Evolutionary conservation across 441 rosid species (phyloP).

Genomic region (Brassica hybrid): DNA sequence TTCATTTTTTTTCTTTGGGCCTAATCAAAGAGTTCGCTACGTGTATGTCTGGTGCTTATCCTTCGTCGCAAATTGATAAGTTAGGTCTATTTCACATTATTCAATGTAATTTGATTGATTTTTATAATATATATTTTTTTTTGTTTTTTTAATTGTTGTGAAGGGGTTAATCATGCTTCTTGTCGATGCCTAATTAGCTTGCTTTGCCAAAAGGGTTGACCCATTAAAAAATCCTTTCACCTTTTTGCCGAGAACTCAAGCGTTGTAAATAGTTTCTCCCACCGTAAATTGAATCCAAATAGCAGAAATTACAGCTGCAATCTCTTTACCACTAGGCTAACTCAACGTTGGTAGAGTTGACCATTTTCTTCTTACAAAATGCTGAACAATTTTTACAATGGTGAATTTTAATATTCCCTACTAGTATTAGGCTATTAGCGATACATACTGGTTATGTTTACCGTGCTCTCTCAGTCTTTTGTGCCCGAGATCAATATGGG

Average conservation of each 20-base stretch:
- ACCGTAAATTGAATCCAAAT: too few relatives aligned
- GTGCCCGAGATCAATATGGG: neutral
- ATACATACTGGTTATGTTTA: neutral
- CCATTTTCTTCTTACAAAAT: conserved; percentile 20
- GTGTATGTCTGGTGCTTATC: conserved; percentile 39
- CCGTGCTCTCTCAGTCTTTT: neutral
- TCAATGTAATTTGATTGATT: conserved; percentile 36
- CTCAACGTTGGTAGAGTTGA: conserved; percentile 17
- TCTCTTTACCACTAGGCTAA: too few relatives aligned
- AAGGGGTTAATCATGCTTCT: conserved; percentile 28
- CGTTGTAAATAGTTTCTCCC: too few relatives aligned
- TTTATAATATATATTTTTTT: neutral
- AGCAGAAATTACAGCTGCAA: too few relatives aligned
- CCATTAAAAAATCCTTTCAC: too few relatives aligned
- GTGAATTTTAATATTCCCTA: neutral
- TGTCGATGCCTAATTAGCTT: conserved; percentile 23
- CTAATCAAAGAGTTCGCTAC: conserved; percentile 38
- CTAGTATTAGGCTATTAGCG: neutral
- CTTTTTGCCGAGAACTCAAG: too few relatives aligned
- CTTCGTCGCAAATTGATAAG: conserved; percentile 40
- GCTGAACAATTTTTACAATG: neutral
- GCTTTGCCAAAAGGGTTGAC: conserved; percentile 35
- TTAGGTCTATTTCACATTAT: conserved; percentile 43
- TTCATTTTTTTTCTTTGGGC: conserved; percentile 21
- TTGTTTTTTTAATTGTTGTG: neutral